Evolutionary conservation across 2,329 filamentous ascomycete species (phyloP), one percentile per base, ranked within the genome.

Genomic region (Cladosporium colombiae): DNA sequence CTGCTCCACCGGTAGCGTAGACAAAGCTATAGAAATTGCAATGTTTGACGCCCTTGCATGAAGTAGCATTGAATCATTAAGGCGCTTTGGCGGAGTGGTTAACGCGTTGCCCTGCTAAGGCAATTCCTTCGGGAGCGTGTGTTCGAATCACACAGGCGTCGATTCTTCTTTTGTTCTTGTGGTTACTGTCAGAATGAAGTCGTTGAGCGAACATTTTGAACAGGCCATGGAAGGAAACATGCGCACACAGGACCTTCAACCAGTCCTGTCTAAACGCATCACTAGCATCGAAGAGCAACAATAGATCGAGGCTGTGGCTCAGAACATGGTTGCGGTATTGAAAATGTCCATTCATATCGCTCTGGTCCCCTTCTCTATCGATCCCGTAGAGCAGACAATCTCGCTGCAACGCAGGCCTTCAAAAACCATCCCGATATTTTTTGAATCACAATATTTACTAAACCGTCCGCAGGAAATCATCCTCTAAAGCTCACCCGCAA

Each of bases 131-230:
- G 77, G 75, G 76, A 74, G 76, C 77, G 73, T 74, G 75, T 74
- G 77, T 78, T 78, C 76, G 77, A 78, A 78, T 78, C 77, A 74
- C 76, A 73, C 73, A 78, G 76, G 76, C 74, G 63, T 70, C 69
- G 69, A 31, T 35, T 11, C 7, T 5, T 2, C 37, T n/a, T 11
- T n/a, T n/a, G 2, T 5, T 21, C 13, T 46, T 21, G 3, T 21
- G 2, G 13, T 21, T 21, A 10, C 6, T 10, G 8, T 21, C n/a
- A n/a, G n/a, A n/a, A n/a, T n/a, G n/a, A n/a, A n/a, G n/a, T n/a
- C n/a, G n/a, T n/a, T 18, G 21, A 10, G 7, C 6, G 37, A 10
- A 10, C 0, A 44, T 44, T 10, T 2, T 44, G 18, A 18, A 6
- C 37, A 44, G 37, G 37, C 18, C 7, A n/a, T 10, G 8, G 18